Evolutionary conservation across 2,329 filamentous ascomycete species (phyloP), one percentile per base, ranked within the genome.

Genomic region (Beauveria brongniartii): DNA sequence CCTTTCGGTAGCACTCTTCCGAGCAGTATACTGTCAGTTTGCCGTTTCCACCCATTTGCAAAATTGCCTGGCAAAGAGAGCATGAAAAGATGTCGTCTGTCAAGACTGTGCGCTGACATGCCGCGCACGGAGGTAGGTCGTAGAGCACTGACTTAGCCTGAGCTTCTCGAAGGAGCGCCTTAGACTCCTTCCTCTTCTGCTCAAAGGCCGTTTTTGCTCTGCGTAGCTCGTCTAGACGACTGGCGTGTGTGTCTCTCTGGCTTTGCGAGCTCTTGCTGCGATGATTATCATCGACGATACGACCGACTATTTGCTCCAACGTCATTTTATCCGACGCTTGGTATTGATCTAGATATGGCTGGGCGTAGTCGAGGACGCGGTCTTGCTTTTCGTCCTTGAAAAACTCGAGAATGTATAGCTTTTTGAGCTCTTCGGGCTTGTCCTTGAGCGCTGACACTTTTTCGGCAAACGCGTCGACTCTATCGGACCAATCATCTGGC

Each of bases 161-260:
- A 59, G 68, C 67, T 60, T 67, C 66, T 44, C 69, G 69, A 47
- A 66, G 69, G 55, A 66, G 73, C 66, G 67, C 69, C 70, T 73
- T 75, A 69, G 66, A 72, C 68, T 70, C 72, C 64, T 66, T 70
- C 67, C 68, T 75, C 66, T 73, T 73, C 65, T 76, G 78, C 66
- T 80, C 78, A 71, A 79, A 78, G 9, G 78, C 78, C 62, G 73
- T 77, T 66, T 76, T 79, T 30, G 79, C 80, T 61, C 79, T 72
- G 20, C 73, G 73, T 4, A 82, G 72, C 65, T 81, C 79, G 60
- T 79, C 76, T 3, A 81, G 68, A 10, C 77, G 74, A 57, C 65
- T 67, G 59, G 65, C 65, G 61, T 77, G 74, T 34, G 68, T 71
- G 47, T 77, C 73, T 14, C 78, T 74, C 47, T 75, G 72, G 1